Percentiles rank a stretch among this genome's conserved stretches.
Conservation (phyloP, 352 stramenopile genomes). For the Phytophthora melonis region DNA sequence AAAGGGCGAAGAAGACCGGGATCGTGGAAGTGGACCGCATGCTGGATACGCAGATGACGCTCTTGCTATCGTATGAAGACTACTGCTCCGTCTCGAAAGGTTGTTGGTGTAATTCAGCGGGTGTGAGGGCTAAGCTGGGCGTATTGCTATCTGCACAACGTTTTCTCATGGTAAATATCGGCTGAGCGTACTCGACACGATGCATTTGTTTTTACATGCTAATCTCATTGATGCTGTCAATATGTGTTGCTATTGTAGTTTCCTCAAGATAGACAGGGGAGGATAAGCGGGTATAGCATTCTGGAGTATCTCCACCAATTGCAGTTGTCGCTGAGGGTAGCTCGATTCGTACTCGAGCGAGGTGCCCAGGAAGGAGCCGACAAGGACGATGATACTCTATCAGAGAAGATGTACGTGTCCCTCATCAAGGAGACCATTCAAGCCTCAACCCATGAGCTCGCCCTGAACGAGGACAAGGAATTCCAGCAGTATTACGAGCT, state of each 20-base stretch:
- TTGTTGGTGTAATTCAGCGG: slow-evolving; percentile 14
- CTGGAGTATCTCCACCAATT: slow-evolving; percentile 60
- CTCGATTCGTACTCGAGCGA: slow-evolving; percentile 28
- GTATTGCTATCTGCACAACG: slow-evolving; percentile 41
- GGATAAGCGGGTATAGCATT: slow-evolving; percentile 52
- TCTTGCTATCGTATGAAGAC: slow-evolving; percentile 61
- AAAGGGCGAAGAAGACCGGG: slow-evolving; percentile 20
- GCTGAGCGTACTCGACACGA: neutral
- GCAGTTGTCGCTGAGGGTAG: slow-evolving; percentile 45
- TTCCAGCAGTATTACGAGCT: slow-evolving; percentile 70
- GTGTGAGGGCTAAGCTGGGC: slow-evolving; percentile 27
- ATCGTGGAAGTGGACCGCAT: slow-evolving; percentile 53
- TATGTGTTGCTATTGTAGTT: slow-evolving; percentile 31
- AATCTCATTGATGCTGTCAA: neutral
- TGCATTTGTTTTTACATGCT: neutral
- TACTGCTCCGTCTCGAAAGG: slow-evolving; percentile 34
- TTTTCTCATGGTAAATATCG: slow-evolving; percentile 55
- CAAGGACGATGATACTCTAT: slow-evolving; percentile 33
- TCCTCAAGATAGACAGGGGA: slow-evolving; percentile 40
- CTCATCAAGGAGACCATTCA: slow-evolving; percentile 45
- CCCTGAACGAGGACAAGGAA: slow-evolving; percentile 47
- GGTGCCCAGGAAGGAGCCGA: slow-evolving; percentile 6
- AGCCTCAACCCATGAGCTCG: slow-evolving; percentile 18
- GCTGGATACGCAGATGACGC: slow-evolving; percentile 34
- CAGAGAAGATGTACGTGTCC: slow-evolving; percentile 37